Percentiles rank a stretch among this genome's conserved stretches.
Evolutionary conservation across 2,329 filamentous ascomycete genomes (phyloP).

Genomic region (Colletotrichum sp.): DNA sequence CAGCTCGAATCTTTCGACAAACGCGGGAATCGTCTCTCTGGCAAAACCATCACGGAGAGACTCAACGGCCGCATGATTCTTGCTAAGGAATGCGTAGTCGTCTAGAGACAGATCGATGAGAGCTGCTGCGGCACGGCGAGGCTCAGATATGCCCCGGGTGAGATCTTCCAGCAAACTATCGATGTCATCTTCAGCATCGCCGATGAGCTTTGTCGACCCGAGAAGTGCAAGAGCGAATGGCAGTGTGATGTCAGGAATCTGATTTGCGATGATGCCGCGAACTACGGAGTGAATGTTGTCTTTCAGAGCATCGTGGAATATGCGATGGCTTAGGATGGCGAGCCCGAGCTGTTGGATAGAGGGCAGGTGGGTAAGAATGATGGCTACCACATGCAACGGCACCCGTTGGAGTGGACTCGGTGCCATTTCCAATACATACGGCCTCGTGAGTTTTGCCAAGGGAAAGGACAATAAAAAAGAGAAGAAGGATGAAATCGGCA

Average conservation of each 20-base stretch:
- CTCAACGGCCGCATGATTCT: not conserved
- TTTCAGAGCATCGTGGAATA: not conserved
- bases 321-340: not conserved
- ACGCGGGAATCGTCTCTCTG: not conserved
- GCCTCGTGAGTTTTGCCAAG: not conserved
- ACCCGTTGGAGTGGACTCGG: not conserved
- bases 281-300: not conserved
- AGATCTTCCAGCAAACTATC: not conserved
- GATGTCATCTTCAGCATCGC: not conserved
- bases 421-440: not conserved
- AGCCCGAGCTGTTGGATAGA: not conserved
- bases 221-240: not conserved
- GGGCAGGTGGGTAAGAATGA: not conserved
- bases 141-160: not conserved
- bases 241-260: not conserved
- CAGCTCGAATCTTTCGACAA: not conserved
- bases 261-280: not conserved
- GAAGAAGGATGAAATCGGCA: not conserved
- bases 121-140: not conserved
- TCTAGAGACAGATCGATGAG: not conserved
- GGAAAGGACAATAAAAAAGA: too few species aligned
- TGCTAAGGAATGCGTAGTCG: not conserved
- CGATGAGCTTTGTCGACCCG: not conserved
- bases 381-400: not conserved
- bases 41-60: not conserved